Percentiles rank a stretch among this genome's conserved stretches.
Conservation (phyloP, 2,329 filamentous ascomycete species). For the Pyricularia grisea region DNA sequence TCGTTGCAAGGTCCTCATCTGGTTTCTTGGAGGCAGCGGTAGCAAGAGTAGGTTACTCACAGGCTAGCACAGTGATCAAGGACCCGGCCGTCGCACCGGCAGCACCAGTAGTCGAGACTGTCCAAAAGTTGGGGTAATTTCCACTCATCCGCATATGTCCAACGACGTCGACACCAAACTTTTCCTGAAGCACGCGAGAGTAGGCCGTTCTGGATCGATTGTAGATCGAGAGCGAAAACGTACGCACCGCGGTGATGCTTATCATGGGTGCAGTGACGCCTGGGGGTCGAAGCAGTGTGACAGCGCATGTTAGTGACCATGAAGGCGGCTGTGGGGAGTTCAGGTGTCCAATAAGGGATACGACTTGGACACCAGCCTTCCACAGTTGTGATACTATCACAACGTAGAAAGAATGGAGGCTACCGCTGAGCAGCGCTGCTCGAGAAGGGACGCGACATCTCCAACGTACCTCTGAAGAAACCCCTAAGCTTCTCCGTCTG, state of each 20-base stretch:
- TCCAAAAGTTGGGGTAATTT: conserved; percentile 63
- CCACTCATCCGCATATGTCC: conserved; percentile 61
- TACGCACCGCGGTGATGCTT: conserved; percentile 28
- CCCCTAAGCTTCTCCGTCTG: conserved; percentile 60
- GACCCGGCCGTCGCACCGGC: conserved; percentile 74
- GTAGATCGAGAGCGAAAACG: conserved; percentile 44
- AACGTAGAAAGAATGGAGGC: neutral
- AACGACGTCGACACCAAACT: conserved; percentile 61
- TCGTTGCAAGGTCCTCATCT: neutral
- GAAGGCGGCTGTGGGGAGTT: neutral
- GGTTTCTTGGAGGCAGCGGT: neutral
- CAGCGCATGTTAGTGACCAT: neutral
- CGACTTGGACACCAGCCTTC: neutral
- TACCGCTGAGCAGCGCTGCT: neutral
- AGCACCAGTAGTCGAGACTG: conserved; percentile 65
- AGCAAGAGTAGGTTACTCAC: conserved; percentile 29
- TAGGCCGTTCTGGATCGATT: conserved; percentile 66
- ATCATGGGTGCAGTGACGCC: conserved; percentile 73
- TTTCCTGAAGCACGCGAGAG: conserved; percentile 59
- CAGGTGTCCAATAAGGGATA: neutral
- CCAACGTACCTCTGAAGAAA: conserved; percentile 64
- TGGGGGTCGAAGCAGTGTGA: conserved; percentile 18
- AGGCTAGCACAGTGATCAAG: conserved; percentile 70
- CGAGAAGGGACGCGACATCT: neutral
- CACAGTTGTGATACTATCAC: neutral